These are phyloP conservation scores for Beta vulgaris DNA, from an alignment of 148 eudicot genomes.

Conservation along the genomic window DNA sequence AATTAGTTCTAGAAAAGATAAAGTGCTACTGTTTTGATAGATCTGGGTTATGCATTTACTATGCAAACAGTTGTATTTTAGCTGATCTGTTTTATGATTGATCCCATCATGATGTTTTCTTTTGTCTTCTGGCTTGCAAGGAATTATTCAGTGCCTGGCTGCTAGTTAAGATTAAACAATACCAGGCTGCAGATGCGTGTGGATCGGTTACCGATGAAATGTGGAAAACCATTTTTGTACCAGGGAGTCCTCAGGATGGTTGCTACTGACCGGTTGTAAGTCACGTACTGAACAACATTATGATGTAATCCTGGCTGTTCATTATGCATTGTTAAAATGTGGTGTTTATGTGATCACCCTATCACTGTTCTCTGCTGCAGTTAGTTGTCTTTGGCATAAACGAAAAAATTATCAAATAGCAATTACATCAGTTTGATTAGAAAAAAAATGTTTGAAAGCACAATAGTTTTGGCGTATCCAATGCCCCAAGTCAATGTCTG, in stretches of 20 bases:
- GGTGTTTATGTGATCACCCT: too few species aligned
- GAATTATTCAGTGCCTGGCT: not conserved
- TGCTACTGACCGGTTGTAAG: not conserved
- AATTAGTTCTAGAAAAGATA: not conserved
- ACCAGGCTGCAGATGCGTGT: not conserved
- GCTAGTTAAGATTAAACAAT: not conserved
- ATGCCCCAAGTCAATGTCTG: not conserved
- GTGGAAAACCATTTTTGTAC: not conserved
- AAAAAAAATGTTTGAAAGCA: not conserved
- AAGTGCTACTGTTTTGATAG: conserved; percentile 6
- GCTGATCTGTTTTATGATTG: not conserved
- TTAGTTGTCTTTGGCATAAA: too few species aligned
- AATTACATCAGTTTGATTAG: not conserved
- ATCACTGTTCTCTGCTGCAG: too few species aligned
- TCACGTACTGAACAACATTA: too few species aligned
- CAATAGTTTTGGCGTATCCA: not conserved
- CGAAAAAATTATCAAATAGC: not conserved
- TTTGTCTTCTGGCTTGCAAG: not conserved
- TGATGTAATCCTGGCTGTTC: too few species aligned
- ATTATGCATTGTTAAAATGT: too few species aligned
- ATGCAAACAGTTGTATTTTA: not conserved
- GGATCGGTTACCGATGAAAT: too few species aligned
- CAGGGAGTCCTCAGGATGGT: not conserved
- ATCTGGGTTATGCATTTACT: not conserved
- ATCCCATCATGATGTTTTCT: not conserved